Evolutionary conservation across 2,329 filamentous ascomycete species (phyloP).

Genomic region (Curvularia sp.): DNA sequence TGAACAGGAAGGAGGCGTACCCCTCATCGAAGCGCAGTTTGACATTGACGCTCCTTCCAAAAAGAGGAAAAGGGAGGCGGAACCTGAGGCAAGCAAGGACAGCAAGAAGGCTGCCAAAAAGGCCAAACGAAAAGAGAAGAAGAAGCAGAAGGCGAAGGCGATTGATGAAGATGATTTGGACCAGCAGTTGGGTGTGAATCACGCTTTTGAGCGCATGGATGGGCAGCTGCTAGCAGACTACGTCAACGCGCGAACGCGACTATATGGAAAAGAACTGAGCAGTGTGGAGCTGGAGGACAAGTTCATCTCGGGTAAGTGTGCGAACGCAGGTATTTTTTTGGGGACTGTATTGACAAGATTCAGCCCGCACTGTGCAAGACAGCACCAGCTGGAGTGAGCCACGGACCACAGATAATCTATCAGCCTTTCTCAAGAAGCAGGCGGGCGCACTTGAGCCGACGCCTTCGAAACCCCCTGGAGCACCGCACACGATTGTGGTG

Average conservation of each 20-base stretch:
- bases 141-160: slow-evolving; percentile 65
- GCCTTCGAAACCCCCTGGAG: slow-evolving; percentile 66
- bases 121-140: slow-evolving; percentile 61
- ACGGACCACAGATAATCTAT: slow-evolving; percentile 74
- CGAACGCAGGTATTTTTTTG: not conserved
- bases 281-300: slow-evolving; percentile 84
- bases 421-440: slow-evolving; percentile 77
- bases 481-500: slow-evolving; percentile 84
- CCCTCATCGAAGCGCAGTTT: slow-evolving; percentile 54
- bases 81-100: slow-evolving; percentile 41
- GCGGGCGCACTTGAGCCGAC: slow-evolving; percentile 68
- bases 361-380: slow-evolving; percentile 78
- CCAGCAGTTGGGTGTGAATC: slow-evolving; percentile 69
- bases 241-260: slow-evolving; percentile 77
- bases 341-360: slow-evolving; percentile 19
- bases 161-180: slow-evolving; percentile 67
- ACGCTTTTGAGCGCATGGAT: slow-evolving; percentile 82
- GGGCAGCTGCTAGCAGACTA: slow-evolving; percentile 83
- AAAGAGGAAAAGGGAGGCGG: slow-evolving; percentile 54
- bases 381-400: slow-evolving; percentile 75
- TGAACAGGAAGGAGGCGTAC: slow-evolving; percentile 53
- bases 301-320: slow-evolving; percentile 72
- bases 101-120: slow-evolving; percentile 48
- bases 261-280: slow-evolving; percentile 82
- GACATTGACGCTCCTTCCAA: slow-evolving; percentile 43